phyloP scores from a whole-genome alignment of 768 basidiomycete genomes.

The Rhodotorula babjevae region DNA sequence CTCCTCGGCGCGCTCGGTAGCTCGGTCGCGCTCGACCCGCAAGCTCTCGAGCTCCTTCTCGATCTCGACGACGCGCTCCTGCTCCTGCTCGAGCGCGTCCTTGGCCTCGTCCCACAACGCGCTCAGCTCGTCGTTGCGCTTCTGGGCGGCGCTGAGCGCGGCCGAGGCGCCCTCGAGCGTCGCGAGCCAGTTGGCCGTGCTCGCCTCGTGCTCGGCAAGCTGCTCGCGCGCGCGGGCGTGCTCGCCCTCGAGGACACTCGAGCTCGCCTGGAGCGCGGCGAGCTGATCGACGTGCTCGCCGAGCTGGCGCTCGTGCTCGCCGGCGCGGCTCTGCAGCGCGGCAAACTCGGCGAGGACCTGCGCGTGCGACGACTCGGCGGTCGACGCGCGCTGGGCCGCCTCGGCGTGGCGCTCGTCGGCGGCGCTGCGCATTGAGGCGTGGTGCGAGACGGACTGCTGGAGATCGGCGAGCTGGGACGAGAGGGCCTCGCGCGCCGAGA shows the following conservation, averaged over 20 bases:
- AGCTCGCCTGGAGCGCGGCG: conserved; percentile 62
- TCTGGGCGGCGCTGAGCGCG: conserved; percentile 69
- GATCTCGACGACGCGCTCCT: conserved; percentile 21
- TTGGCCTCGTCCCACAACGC: conserved; percentile 64
- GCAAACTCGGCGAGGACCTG: conserved; percentile 61
- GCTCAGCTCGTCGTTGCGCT: conserved; percentile 74
- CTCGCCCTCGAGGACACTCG: conserved; percentile 72
- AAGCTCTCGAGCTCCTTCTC: conserved; percentile 30
- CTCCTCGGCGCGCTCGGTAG: conserved; percentile 14
- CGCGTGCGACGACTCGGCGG: conserved; percentile 63
- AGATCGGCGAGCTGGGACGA: conserved; percentile 71
- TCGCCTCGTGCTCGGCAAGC: conserved; percentile 64
- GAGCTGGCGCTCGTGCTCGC: conserved; percentile 59
- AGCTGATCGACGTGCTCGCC: conserved; percentile 73
- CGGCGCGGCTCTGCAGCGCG: conserved; percentile 64
- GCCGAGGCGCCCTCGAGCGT: conserved; percentile 78
- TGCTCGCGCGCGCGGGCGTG: conserved; percentile 60
- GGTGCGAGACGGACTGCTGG: conserved; percentile 57
- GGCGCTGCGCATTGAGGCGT: conserved; percentile 64
- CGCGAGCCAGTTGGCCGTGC: conserved; percentile 77
- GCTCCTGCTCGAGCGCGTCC: conserved; percentile 58
- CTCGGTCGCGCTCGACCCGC: conserved; percentile 9
- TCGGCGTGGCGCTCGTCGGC: conserved; percentile 69
- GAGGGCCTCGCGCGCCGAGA: conserved; percentile 61
- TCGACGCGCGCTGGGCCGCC: conserved; percentile 70